Conservation (phyloP, 2,329 filamentous ascomycete species). For the Fusarium fujikuroi region DNA sequence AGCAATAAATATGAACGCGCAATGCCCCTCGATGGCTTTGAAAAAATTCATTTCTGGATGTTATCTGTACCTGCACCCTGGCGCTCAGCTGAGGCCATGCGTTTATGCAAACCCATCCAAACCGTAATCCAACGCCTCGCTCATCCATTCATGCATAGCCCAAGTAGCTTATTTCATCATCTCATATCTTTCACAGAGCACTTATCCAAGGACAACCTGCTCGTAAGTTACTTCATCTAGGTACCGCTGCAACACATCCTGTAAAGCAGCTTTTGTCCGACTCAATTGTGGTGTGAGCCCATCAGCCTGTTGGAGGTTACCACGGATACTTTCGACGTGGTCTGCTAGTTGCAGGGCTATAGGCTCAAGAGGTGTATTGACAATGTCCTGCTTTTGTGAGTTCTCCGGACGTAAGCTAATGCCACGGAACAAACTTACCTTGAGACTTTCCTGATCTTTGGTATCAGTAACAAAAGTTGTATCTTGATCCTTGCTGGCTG, state of each 20-base stretch:
- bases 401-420: neutral
- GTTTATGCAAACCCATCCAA: neutral
- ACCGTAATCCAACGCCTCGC: slow-evolving; percentile 12
- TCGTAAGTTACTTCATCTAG: slow-evolving; percentile 60
- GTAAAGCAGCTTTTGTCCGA: slow-evolving; percentile 60
- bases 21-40: neutral
- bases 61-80: neutral
- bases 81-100: neutral
- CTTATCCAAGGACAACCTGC: slow-evolving; percentile 57
- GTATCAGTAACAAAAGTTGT: slow-evolving; percentile 15
- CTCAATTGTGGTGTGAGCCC: slow-evolving; percentile 61
- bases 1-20: neutral
- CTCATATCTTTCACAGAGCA: neutral
- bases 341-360: slow-evolving; percentile 61
- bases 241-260: slow-evolving; percentile 59
- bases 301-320: slow-evolving; percentile 65
- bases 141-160: slow-evolving; percentile 5
- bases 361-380: slow-evolving; percentile 56
- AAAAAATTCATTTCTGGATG: neutral
- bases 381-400: slow-evolving; percentile 47
- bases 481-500: slow-evolving; percentile 15
- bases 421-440: slow-evolving; percentile 21
- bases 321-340: slow-evolving; percentile 67
- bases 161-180: slow-evolving; percentile 12
- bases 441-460: slow-evolving; percentile 32